Conservation (phyloP, 2,329 filamentous ascomycete genomes). For the Fusarium phyllophilum region DNA sequence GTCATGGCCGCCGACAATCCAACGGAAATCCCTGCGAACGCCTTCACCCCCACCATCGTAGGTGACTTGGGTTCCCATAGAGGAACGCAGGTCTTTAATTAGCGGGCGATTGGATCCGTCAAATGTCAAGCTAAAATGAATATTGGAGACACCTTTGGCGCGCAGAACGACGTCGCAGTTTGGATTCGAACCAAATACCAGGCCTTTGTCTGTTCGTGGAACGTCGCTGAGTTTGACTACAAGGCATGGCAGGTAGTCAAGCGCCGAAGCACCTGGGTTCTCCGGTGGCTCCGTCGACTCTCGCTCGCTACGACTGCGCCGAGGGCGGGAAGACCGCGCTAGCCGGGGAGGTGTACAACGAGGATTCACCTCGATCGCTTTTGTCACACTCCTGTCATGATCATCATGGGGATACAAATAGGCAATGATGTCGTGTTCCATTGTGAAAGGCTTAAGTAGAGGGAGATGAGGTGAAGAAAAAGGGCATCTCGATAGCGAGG, state of each 20-base stretch:
- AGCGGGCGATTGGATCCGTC: conserved; percentile 17
- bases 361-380: too few relatives aligned
- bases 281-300: conserved; percentile 12
- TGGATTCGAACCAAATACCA: neutral
- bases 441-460: too few relatives aligned
- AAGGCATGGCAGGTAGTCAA: conserved; percentile 5
- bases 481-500: too few relatives aligned
- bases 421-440: too few relatives aligned
- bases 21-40: conserved; percentile 31
- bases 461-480: too few relatives aligned
- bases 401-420: neutral
- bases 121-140: conserved; percentile 33
- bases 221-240: conserved; percentile 25
- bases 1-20: conserved; percentile 37
- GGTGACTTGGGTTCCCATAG: conserved; percentile 38
- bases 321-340: too few relatives aligned
- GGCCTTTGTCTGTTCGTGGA: conserved; percentile 10
- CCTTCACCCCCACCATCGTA: conserved; percentile 32
- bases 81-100: conserved; percentile 38
- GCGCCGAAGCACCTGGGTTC: neutral
- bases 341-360: too few relatives aligned
- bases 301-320: neutral
- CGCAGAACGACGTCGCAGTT: neutral
- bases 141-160: neutral
- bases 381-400: too few relatives aligned